Conservation (phyloP, 1,139 yeast genomes). For the Taphrina deformans region DNA sequence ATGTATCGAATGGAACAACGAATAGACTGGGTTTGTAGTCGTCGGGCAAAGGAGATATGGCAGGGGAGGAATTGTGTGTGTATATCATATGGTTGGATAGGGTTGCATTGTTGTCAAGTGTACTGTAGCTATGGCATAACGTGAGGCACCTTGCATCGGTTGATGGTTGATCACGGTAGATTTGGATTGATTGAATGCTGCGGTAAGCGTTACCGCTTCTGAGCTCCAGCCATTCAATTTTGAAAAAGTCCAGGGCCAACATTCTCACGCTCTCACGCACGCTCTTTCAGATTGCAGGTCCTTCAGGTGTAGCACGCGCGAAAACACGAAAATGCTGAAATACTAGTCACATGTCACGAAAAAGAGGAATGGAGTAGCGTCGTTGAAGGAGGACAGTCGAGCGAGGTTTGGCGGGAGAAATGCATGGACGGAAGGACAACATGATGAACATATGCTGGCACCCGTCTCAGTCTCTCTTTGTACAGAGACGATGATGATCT, state of each 20-base stretch:
- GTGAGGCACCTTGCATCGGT: no score
- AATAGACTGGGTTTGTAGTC: background rate
- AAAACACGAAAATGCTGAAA: background rate
- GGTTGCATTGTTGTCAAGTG: no score
- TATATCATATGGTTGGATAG: no score
- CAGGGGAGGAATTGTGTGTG: no score
- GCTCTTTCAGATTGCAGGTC: no score
- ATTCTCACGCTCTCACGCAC: no score
- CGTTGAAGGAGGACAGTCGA: no score
- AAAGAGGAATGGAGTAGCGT: no score
- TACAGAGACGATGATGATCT: slow-evolving; percentile 32
- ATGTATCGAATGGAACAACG: slow-evolving; percentile 49
- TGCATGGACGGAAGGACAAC: background rate
- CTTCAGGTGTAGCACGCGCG: background rate
- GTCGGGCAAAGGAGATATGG: background rate
- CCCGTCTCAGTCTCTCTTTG: slow-evolving; percentile 34
- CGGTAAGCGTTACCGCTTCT: background rate
- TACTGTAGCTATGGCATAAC: no score
- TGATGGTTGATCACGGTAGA: no score
- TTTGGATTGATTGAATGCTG: no score
- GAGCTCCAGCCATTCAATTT: background rate
- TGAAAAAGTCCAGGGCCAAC: background rate
- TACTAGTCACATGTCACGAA: no score
- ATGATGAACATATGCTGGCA: slow-evolving; percentile 33
- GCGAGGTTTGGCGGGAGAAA: background rate